Evolutionary conservation across 306 rosid species (phyloP).

Genomic region (Cotoneaster glaucophyllus): DNA sequence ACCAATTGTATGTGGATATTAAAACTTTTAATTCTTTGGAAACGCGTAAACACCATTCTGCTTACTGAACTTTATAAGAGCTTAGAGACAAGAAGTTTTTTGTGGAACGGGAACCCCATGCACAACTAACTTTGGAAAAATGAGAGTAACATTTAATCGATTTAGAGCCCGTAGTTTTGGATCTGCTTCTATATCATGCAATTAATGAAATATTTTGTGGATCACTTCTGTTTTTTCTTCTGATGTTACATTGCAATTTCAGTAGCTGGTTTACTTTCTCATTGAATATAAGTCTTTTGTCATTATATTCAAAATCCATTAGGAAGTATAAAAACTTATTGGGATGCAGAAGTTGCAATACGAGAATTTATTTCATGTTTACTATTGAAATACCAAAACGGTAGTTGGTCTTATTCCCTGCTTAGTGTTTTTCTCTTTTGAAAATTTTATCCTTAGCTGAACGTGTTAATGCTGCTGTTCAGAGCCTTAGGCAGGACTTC

Average conservation of each 20-base stretch:
- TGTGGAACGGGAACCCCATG: background rate
- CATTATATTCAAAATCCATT: background rate
- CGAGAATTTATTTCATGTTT: constrained; percentile 7
- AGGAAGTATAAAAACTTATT: background rate
- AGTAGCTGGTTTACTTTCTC: background rate
- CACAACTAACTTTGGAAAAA: background rate
- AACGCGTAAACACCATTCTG: background rate
- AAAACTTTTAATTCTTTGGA: no score
- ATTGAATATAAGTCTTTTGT: background rate
- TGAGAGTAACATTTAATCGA: background rate
- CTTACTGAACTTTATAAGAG: background rate
- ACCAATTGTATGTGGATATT: no score
- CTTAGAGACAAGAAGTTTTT: background rate
- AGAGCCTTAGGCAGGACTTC: constrained; percentile 51
- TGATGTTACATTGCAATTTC: background rate
- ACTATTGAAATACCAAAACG: background rate
- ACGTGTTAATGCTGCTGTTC: constrained; percentile 61
- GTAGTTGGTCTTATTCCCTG: constrained; percentile 2
- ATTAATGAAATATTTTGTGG: background rate
- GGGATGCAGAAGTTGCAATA: background rate
- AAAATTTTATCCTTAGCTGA: constrained; percentile 40
- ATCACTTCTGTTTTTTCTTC: background rate
- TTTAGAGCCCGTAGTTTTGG: background rate
- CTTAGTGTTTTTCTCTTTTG: constrained; percentile 2
- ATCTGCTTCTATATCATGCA: background rate